These are phyloP conservation scores for Herpotrichia juniperi DNA, from an alignment of 2,329 filamentous ascomycete species.

Conservation along the genomic window DNA sequence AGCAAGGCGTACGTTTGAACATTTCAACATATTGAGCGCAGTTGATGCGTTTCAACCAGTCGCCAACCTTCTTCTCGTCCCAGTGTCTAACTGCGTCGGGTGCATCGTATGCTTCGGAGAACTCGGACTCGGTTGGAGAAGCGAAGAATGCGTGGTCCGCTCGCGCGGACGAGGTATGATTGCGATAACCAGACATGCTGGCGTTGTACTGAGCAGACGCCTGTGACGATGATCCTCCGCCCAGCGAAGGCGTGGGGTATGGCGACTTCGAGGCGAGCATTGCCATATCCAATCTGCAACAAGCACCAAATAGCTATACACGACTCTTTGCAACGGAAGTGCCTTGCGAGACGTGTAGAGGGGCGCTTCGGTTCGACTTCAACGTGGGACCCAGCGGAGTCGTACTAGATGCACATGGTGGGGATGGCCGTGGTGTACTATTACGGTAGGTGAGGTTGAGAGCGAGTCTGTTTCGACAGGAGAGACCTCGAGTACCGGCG, in stretches of 20 bases:
- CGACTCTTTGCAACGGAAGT: not conserved
- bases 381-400: constrained; percentile 4
- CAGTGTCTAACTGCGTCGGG: constrained; percentile 70
- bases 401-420: constrained; percentile 20
- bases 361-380: constrained; percentile 7
- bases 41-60: constrained; percentile 89
- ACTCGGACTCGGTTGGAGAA: constrained; percentile 91
- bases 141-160: constrained; percentile 64
- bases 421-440: not conserved
- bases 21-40: constrained; percentile 92
- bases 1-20: constrained; percentile 66
- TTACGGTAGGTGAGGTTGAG: not conserved
- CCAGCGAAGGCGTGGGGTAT: constrained; percentile 64
- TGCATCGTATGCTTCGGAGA: constrained; percentile 77
- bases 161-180: constrained; percentile 36
- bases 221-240: constrained; percentile 33
- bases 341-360: not conserved
- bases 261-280: constrained; percentile 79
- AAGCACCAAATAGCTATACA: not conserved
- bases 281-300: constrained; percentile 60
- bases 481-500: constrained; percentile 18
- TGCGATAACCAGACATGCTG: constrained; percentile 42
- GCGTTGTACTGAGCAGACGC: constrained; percentile 42
- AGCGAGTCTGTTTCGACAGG: constrained; percentile 1
- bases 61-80: constrained; percentile 89